A percentile compares a stretch with the other conserved stretches of the same genome.
Evolutionary conservation across 2,329 filamentous ascomycete genomes (phyloP).

Genomic region (Zopfia rhizophila): DNA sequence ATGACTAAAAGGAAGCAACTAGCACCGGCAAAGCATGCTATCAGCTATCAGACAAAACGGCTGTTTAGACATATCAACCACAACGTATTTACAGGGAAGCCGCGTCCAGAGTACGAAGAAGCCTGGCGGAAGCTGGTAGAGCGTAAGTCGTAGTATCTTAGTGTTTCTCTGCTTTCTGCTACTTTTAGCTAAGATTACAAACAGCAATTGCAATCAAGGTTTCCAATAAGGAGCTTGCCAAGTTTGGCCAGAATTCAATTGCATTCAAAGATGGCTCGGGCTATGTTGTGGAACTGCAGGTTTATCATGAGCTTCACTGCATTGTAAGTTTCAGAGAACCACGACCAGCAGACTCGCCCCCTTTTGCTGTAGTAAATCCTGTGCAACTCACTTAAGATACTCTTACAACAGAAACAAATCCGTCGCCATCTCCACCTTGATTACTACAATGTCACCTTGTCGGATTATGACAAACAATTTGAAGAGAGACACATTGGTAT

Average conservation of each 20-base stretch:
- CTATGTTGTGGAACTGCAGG: neutral
- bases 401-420: neutral
- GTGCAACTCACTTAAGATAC: too few species aligned
- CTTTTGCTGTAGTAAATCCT: too few species aligned
- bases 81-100: neutral
- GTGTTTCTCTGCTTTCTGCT: neutral
- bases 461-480: neutral
- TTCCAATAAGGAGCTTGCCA: neutral
- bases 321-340: neutral
- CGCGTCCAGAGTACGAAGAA: neutral
- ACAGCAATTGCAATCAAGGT: slow-evolving; percentile 1
- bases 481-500: too few species aligned
- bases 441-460: neutral
- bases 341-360: too few species aligned
- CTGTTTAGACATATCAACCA: neutral
- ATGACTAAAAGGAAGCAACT: too few species aligned
- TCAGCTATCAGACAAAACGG: neutral
- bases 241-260: neutral
- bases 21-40: neutral
- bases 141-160: neutral
- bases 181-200: neutral
- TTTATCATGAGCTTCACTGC: neutral
- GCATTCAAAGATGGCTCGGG: slow-evolving; percentile 1
- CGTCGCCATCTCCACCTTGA: neutral
- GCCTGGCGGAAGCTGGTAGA: neutral